Evolutionary conservation across 495 filamentous ascomycete species (phyloP).

Genomic region (Aspergillus leporis): DNA sequence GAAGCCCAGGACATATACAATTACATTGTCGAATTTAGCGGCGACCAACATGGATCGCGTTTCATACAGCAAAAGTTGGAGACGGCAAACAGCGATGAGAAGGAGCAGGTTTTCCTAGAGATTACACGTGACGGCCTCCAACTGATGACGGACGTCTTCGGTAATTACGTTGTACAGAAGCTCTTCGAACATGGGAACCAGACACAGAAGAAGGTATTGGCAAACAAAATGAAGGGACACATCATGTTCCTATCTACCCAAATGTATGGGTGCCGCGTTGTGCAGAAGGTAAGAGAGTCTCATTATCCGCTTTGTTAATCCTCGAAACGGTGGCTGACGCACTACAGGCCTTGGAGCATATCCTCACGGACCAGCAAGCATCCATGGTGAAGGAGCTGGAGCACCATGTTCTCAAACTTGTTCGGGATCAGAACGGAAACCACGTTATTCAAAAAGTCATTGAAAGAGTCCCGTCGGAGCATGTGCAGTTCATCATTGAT

Average conservation of each 20-base stretch:
- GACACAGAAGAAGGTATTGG: conserved; percentile 84
- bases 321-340: conserved; percentile 13
- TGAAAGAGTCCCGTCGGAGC: conserved; percentile 75
- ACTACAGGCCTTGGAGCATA: conserved; percentile 80
- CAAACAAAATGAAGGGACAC: conserved; percentile 82
- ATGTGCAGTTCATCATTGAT: conserved; percentile 87
- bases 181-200: conserved; percentile 97
- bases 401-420: conserved; percentile 72
- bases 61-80: conserved; percentile 96
- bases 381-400: conserved; percentile 81
- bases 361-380: conserved; percentile 87
- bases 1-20: conserved; percentile 73
- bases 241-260: conserved; percentile 77
- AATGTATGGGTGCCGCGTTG: conserved; percentile 95
- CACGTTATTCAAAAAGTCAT: conserved; percentile 97
- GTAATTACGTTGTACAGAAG: conserved; percentile 98
- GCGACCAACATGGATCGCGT: conserved; percentile 91
- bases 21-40: conserved; percentile 91
- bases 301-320: not conserved
- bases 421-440: conserved; percentile 92
- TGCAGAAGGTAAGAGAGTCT: conserved; percentile 71
- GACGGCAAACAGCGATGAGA: conserved; percentile 94
- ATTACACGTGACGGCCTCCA: conserved; percentile 80
- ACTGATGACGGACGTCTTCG: conserved; percentile 95
- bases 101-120: conserved; percentile 89